These are phyloP conservation scores for Elongisporangium anandrum DNA, from an alignment of 352 stramenopile genomes.

Conservation along the genomic window DNA sequence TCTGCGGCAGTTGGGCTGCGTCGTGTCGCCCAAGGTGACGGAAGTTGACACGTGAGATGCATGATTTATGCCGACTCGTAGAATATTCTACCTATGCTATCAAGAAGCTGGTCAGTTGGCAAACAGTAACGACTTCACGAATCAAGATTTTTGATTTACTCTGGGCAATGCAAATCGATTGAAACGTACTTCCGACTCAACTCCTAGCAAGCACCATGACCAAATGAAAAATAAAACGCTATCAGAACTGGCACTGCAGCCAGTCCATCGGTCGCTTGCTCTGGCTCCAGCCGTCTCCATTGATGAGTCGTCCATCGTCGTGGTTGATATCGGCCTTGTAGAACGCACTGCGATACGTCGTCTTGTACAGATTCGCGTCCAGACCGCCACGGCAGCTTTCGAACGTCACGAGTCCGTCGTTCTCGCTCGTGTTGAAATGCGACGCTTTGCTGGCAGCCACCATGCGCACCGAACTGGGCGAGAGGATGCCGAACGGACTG, in stretches of 20 bases:
- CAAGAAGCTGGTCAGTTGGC: too few species aligned
- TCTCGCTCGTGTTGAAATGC: slow-evolving; percentile 10
- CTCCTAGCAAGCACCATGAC: too few species aligned
- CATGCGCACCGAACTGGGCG: slow-evolving; percentile 12
- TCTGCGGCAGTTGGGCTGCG: too few species aligned
- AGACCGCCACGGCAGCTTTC: slow-evolving; percentile 19
- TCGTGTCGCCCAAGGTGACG: too few species aligned
- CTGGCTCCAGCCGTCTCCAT: slow-evolving; percentile 19
- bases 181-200: background rate
- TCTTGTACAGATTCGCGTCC: slow-evolving; percentile 3
- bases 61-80: too few species aligned
- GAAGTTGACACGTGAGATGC: too few species aligned
- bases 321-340: slow-evolving; percentile 31
- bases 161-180: too few species aligned
- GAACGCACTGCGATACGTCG: slow-evolving; percentile 17
- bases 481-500: slow-evolving; percentile 20
- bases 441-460: slow-evolving; percentile 11
- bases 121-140: too few species aligned
- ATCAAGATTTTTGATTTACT: too few species aligned
- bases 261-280: slow-evolving; percentile 17
- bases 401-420: slow-evolving; percentile 37
- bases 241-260: slow-evolving; percentile 15
- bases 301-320: slow-evolving; percentile 18
- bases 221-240: background rate
- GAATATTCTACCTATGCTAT: too few species aligned